Conservation (phyloP, 371 early-diverging fungal genomes). For the Mucor racemosus region DNA sequence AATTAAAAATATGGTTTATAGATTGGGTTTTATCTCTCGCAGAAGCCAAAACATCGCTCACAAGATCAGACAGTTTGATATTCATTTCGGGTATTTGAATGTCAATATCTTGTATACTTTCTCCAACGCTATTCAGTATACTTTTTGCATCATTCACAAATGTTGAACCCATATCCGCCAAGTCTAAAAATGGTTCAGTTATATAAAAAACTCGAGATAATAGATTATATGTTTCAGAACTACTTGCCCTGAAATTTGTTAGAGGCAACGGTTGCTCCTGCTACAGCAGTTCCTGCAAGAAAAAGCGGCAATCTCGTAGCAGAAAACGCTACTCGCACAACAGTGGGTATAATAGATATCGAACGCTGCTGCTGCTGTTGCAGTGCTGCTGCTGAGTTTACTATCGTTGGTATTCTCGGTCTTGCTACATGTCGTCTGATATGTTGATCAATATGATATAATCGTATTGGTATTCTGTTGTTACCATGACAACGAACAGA, state of each 20-base stretch:
- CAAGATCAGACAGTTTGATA: slow-evolving; percentile 35
- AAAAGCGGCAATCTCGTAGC: slow-evolving; percentile 40
- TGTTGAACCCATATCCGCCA: slow-evolving; percentile 35
- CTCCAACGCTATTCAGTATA: slow-evolving; percentile 29
- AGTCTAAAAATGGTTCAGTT: slow-evolving; percentile 25
- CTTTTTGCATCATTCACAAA: slow-evolving; percentile 34
- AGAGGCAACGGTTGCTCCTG: slow-evolving; percentile 44
- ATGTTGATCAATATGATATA: slow-evolving; percentile 1
- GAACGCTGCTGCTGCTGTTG: slow-evolving; percentile 10
- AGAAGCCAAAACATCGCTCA: slow-evolving; percentile 36
- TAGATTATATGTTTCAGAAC: neutral
- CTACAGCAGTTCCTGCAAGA: slow-evolving; percentile 48
- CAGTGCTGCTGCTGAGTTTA: slow-evolving; percentile 2
- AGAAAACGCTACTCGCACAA: slow-evolving; percentile 33
- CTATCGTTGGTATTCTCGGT: neutral
- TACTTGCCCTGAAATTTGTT: slow-evolving; percentile 46
- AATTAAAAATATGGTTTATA: slow-evolving; percentile 23
- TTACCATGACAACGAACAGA: neutral
- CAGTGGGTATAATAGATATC: slow-evolving; percentile 23
- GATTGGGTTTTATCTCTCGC: slow-evolving; percentile 13
- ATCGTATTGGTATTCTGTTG: neutral
- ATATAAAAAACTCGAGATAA: neutral
- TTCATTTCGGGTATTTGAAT: slow-evolving; percentile 46
- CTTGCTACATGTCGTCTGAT: slow-evolving; percentile 1
- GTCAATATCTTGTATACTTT: slow-evolving; percentile 39